Conservation (phyloP, 331 rosid genomes). For the Saraca asoca region DNA sequence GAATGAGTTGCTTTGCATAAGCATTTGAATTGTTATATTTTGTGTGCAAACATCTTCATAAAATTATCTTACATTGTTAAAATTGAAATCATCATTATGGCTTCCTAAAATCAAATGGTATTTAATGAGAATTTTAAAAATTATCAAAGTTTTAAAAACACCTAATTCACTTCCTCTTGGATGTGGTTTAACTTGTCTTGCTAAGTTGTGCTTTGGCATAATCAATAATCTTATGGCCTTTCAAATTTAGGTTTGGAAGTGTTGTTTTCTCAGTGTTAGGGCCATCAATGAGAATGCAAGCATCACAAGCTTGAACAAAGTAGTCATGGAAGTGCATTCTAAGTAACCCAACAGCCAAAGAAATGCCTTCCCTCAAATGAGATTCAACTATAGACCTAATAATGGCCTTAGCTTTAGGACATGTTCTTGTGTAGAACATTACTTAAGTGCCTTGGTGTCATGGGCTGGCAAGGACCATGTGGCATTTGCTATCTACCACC, state of each 20-base stretch:
- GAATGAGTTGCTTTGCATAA: too few species aligned
- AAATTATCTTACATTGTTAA: too few species aligned
- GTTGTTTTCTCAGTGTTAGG: conserved; percentile 25
- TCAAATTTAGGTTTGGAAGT: background rate
- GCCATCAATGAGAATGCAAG: conserved; percentile 47
- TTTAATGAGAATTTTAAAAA: too few species aligned
- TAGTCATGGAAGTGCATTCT: conserved; percentile 62
- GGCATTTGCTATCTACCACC: too few species aligned
- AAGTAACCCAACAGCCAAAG: conserved; percentile 46
- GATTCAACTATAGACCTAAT: conserved; percentile 36
- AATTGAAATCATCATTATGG: too few species aligned
- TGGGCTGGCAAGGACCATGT: too few species aligned
- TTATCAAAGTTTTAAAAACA: too few species aligned
- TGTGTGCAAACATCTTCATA: too few species aligned
- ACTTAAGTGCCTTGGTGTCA: conserved; percentile 39
- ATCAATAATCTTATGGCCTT: conserved; percentile 31
- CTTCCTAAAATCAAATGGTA: too few species aligned
- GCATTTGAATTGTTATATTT: too few species aligned
- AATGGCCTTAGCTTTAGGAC: conserved; percentile 50
- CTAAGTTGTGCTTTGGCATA: conserved; percentile 2
- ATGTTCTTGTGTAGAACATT: conserved; percentile 43
- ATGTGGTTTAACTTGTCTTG: too few species aligned
- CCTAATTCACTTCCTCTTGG: too few species aligned
- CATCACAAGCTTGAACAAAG: conserved; percentile 56
- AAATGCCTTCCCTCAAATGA: conserved; percentile 34